These are phyloP conservation scores for Chenopodium berlandieri DNA, from an alignment of 148 eudicot genomes.

Conservation along the genomic window DNA sequence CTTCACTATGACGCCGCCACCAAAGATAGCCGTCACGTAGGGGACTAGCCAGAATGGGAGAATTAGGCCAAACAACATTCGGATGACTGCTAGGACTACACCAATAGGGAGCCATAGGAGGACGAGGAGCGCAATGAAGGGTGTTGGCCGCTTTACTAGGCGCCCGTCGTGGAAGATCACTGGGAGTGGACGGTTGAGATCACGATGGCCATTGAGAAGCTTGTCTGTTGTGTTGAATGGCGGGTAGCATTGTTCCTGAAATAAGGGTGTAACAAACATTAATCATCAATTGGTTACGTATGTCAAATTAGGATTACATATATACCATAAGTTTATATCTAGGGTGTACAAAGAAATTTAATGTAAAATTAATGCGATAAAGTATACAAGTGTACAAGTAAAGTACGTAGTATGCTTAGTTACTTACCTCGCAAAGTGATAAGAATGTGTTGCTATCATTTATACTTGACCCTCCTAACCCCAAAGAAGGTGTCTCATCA, in stretches of 20 bases:
- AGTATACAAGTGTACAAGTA: too few species aligned
- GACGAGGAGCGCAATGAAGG: slow-evolving; percentile 59
- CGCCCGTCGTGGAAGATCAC: slow-evolving; percentile 97
- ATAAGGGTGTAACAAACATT: background rate
- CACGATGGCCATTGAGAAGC: slow-evolving; percentile 24
- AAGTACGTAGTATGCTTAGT: too few species aligned
- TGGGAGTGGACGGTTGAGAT: slow-evolving; percentile 58
- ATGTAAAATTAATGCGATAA: too few species aligned
- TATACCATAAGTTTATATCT: too few species aligned
- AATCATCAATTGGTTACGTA: background rate
- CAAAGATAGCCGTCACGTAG: slow-evolving; percentile 45
- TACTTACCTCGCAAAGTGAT: slow-evolving; percentile 62
- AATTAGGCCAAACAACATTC: slow-evolving; percentile 47
- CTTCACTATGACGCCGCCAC: slow-evolving; percentile 58
- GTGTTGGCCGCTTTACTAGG: slow-evolving; percentile 71
- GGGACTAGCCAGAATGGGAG: slow-evolving; percentile 73
- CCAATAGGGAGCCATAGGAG: slow-evolving; percentile 82
- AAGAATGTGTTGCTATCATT: slow-evolving; percentile 32
- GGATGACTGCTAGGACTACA: slow-evolving; percentile 49
- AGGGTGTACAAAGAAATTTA: too few species aligned
- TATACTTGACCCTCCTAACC: slow-evolving; percentile 39
- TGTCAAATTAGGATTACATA: too few species aligned
- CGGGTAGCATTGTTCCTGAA: slow-evolving; percentile 46
- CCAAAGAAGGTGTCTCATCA: slow-evolving; percentile 57
- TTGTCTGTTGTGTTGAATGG: slow-evolving; percentile 36